Base-by-base conservation (phyloP, 495 filamentous ascomycete genomes). In the Apiosordaria backusii region DNA sequence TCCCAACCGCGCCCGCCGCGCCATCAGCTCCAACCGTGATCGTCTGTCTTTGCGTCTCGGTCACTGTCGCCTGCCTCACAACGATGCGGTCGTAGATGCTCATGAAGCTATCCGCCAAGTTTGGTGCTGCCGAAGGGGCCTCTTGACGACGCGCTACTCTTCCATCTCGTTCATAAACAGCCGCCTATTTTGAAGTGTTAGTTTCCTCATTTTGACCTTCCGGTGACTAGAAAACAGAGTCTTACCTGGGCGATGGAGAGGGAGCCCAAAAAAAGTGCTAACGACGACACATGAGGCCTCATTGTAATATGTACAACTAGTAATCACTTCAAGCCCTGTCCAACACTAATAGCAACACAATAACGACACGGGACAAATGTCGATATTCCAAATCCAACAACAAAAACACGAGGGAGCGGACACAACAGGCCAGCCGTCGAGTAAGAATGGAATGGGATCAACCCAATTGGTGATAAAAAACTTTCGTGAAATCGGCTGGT, bases 221-320 rank as follows among this genome's bases (percentile, higher is more conserved):
- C 23, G n/a, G n/a, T n/a, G 53, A 57, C 9, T 21, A 1, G 27
- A 61, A 13, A 61, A 13, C 3, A 24, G 62, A 26, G 63, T 70
- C 78, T 59, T 67, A 82, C 80, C 77, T 79, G 75, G 29, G 74
- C 74, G 57, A 80, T 69, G 62, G 80, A 77, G 61, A 77, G 26
- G 23, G 71, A 74, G 73, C 74, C 69, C 67, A 81, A 68, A 55
- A 75, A 58, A 62, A 78, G 67, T 50, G 78, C 61, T 45, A 80
- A 57, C 29, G 71, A 68, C 18, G 70, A 65, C 58, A 71, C 66
- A 67, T 77, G 68, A 26, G 63, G 67, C 69, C 74, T 79, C 80
- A 82, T 82, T 72, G 63, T 79, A 73, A 69, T 66, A 60, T 63
- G 21, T 55, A 22, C 22, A 50, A n/a, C 19, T 55, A 55, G 19